Conservation (phyloP, 108 stramenopile genomes). For the Cyclostephanos tholiformis region DNA sequence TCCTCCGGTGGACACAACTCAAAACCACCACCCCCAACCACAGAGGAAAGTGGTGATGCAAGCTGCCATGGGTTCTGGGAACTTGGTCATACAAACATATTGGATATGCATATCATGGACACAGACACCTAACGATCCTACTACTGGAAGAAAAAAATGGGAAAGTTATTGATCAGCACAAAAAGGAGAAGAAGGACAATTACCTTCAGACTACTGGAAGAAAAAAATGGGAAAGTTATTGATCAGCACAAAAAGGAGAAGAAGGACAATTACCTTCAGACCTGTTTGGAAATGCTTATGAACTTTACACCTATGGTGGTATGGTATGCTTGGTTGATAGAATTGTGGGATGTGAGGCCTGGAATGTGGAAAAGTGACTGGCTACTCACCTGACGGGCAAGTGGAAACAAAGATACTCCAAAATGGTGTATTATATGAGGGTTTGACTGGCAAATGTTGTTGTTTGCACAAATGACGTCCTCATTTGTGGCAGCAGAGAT, state of each 20-base stretch:
- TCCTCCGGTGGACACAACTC: too few species aligned
- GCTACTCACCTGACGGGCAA: conserved; percentile 22
- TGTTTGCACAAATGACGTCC: conserved; percentile 21
- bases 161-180: too few species aligned
- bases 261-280: conserved; percentile 39
- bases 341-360: conserved; percentile 32
- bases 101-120: conserved; percentile 49
- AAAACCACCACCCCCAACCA: not conserved
- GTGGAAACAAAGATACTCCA: conserved; percentile 25
- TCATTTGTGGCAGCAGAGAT: conserved; percentile 19
- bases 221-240: too few species aligned
- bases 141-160: conserved; percentile 6
- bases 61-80: conserved; percentile 40
- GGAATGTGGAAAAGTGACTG: conserved; percentile 14
- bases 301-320: conserved; percentile 44
- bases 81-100: conserved; percentile 21
- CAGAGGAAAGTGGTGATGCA: conserved; percentile 35
- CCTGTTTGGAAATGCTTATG: conserved; percentile 20
- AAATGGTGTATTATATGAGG: conserved; percentile 29
- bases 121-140: conserved; percentile 34
- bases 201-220: too few species aligned
- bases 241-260: conserved; percentile 22
- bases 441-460: conserved; percentile 23
- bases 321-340: conserved; percentile 51
- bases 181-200: too few species aligned